Percentiles rank a stretch among this genome's conserved stretches.
Evolutionary conservation across 106 monocot species (phyloP).

Genomic region (Dendrobium nobile): DNA sequence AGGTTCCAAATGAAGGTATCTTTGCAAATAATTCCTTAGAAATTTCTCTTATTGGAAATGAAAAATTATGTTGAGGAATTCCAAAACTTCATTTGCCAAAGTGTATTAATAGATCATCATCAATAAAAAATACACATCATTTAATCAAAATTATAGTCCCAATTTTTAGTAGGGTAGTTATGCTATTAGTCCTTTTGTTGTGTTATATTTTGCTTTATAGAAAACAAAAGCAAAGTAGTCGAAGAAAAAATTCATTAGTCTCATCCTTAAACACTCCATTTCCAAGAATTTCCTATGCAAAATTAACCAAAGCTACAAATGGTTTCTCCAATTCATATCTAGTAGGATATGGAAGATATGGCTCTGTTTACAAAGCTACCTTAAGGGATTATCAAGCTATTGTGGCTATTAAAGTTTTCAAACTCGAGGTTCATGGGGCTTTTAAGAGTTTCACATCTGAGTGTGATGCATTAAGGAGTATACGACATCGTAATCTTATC

Average conservation of each 20-base stretch:
- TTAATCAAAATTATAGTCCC: background rate
- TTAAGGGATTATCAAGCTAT: background rate
- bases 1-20: conserved; percentile 1
- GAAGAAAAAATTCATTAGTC: background rate
- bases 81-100: conserved; percentile 1
- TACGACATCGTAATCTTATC: conserved; percentile 41
- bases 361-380: conserved; percentile 29
- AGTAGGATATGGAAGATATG: conserved; percentile 17
- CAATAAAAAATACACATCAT: background rate
- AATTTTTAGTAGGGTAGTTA: background rate
- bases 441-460: conserved; percentile 35
- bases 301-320: conserved; percentile 21
- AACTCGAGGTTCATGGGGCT: conserved; percentile 28
- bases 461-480: conserved; percentile 26
- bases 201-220: too few relatives aligned
- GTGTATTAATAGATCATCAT: background rate
- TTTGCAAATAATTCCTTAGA: conserved; percentile 10
- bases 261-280: background rate
- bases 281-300: conserved; percentile 19
- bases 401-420: conserved; percentile 37
- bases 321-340: conserved; percentile 26
- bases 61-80: conserved; percentile 9
- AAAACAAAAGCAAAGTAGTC: background rate
- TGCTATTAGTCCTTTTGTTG: background rate
- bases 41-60: conserved; percentile 14